A percentile compares a stretch with the other conserved stretches of the same genome.
Evolutionary conservation across 1,284 basidiomycete genomes (phyloP).

Genomic region (Mycena citricolor): DNA sequence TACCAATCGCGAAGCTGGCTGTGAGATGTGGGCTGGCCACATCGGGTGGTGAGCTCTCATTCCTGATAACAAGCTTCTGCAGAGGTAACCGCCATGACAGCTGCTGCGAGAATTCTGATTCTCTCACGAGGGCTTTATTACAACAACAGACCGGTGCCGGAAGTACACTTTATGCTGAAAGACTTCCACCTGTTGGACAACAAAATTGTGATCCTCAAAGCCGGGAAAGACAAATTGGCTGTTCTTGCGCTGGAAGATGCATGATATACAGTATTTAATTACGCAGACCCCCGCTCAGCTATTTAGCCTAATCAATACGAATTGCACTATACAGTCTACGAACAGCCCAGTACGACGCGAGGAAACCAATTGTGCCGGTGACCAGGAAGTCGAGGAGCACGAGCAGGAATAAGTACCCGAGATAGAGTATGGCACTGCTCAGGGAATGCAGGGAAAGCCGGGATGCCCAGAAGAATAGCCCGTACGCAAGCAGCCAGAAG

Average conservation of each 20-base stretch:
- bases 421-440: constrained; percentile 83
- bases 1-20: constrained; percentile 57
- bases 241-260: constrained; percentile 45
- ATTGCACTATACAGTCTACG: constrained; percentile 79
- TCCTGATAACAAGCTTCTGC: no score
- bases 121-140: constrained; percentile 44
- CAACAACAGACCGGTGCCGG: constrained; percentile 43
- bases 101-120: constrained; percentile 59
- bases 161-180: constrained; percentile 43
- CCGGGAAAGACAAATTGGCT: constrained; percentile 76
- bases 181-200: constrained; percentile 59
- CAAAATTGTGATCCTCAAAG: constrained; percentile 65
- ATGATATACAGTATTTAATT: constrained; percentile 14
- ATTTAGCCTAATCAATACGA: constrained; percentile 70
- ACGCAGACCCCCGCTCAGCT: no score
- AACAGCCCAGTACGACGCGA: constrained; percentile 86
- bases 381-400: constrained; percentile 85
- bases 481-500: constrained; percentile 89
- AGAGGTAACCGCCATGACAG: constrained; percentile 30
- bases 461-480: constrained; percentile 86
- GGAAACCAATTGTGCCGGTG: constrained; percentile 85
- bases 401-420: constrained; percentile 89
- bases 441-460: constrained; percentile 83
- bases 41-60: constrained; percentile 60
- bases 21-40: constrained; percentile 49